phyloP scores from a whole-genome alignment of 129 eudicot genomes.

The Flaveria brownii region DNA sequence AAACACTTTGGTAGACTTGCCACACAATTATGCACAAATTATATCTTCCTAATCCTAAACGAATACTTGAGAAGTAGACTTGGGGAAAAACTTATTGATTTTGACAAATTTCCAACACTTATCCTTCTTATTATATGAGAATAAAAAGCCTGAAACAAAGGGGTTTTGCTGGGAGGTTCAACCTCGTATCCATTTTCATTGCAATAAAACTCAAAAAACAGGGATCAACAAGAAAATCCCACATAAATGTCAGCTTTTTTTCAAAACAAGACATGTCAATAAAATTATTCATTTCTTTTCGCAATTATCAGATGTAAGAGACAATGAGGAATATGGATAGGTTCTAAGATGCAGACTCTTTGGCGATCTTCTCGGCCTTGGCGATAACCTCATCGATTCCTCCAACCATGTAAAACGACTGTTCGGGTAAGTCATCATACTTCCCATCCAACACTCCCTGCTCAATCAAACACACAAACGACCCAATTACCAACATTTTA shows the following conservation, averaged over 20 bases:
- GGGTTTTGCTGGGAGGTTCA: background rate
- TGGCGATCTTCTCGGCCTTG: conserved; percentile 29
- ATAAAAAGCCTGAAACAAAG: background rate
- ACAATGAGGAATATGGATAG: background rate
- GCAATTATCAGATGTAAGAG: background rate
- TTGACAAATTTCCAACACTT: background rate
- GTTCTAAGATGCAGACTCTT: conserved; percentile 46
- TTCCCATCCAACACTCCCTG: conserved; percentile 25
- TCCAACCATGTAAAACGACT: conserved; percentile 30
- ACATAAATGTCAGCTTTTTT: conserved; percentile 5
- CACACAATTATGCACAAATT: too few relatives aligned
- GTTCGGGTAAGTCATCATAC: conserved; percentile 26
- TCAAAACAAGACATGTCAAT: background rate
- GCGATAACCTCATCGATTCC: conserved; percentile 31
- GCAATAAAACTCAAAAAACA: conserved; percentile 5
- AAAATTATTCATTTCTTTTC: background rate
- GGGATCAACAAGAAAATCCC: conserved; percentile 2
- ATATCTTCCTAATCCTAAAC: too few relatives aligned
- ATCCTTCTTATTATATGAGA: background rate
- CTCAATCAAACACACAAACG: background rate
- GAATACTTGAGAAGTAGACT: too few relatives aligned
- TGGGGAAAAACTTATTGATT: too few relatives aligned
- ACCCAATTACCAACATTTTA: background rate
- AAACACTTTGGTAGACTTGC: too few relatives aligned
- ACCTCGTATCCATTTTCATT: background rate